Percentiles rank a stretch among this genome's conserved stretches.
These are phyloP conservation scores for Botryosphaeria dothidea DNA, from an alignment of 2,329 filamentous ascomycete species.

Conservation along the genomic window DNA sequence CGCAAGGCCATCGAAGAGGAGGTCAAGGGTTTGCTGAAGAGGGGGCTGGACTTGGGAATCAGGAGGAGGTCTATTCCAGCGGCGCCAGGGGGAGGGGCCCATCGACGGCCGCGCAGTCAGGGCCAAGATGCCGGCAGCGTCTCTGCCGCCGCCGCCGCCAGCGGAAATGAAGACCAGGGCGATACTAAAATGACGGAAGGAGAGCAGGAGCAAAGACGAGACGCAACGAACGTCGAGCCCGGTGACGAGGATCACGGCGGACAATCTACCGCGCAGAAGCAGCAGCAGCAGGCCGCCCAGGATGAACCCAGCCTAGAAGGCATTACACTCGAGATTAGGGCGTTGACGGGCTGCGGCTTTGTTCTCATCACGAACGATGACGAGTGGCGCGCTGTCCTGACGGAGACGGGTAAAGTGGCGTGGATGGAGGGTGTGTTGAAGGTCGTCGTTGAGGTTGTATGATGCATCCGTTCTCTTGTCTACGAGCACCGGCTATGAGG, in stretches of 20 bases:
- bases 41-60: background rate
- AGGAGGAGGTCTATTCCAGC: background rate
- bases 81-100: background rate
- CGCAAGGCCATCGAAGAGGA: background rate
- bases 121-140: too few species aligned
- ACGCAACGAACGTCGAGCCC: too few species aligned
- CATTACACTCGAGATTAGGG: constrained; percentile 28
- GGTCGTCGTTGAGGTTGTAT: constrained; percentile 31
- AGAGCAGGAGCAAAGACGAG: background rate
- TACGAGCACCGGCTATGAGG: too few species aligned
- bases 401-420: constrained; percentile 29
- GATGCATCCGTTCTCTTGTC: background rate
- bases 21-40: background rate
- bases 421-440: constrained; percentile 34
- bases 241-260: background rate
- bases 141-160: too few species aligned
- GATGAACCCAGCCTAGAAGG: background rate
- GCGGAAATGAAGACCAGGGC: too few species aligned
- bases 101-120: background rate
- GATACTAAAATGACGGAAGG: too few species aligned
- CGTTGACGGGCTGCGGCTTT: constrained; percentile 28
- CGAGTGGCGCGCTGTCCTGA: constrained; percentile 30
- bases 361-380: constrained; percentile 25
- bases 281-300: background rate
- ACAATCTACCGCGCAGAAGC: too few species aligned